These are phyloP conservation scores for Trypanosoma congolense DNA, from an alignment of 208 protist genomes.

Conservation along the genomic window DNA sequence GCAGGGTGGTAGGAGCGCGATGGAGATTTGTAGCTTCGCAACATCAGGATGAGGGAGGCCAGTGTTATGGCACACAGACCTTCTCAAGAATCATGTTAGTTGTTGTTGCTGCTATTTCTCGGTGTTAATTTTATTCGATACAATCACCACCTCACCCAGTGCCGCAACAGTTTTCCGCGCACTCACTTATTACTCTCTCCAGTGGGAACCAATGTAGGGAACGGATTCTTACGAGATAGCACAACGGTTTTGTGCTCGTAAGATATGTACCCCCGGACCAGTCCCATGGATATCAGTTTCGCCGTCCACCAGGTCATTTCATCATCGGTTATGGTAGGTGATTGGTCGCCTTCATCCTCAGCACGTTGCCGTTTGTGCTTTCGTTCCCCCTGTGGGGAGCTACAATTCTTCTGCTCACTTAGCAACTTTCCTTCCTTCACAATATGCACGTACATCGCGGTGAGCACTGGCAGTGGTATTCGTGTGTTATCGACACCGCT, in stretches of 20 bases:
- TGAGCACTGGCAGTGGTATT: constrained; percentile 49
- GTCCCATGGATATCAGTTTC: constrained; percentile 61
- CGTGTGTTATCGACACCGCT: constrained; percentile 70
- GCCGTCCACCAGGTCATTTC: constrained; percentile 65
- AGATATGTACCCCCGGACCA: constrained; percentile 75
- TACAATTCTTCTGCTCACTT: background rate
- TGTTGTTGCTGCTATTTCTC: too few relatives aligned
- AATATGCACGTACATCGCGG: constrained; percentile 41
- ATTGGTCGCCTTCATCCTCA: constrained; percentile 13
- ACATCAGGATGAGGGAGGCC: too few relatives aligned
- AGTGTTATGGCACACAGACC: too few relatives aligned
- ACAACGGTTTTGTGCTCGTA: constrained; percentile 81
- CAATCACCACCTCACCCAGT: too few relatives aligned
- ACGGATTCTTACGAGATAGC: constrained; percentile 60
- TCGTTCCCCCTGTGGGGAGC: background rate
- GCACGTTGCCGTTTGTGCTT: constrained; percentile 8
- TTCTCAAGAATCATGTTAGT: too few relatives aligned
- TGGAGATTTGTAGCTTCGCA: too few relatives aligned
- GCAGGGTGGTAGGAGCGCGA: too few relatives aligned
- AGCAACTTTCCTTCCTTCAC: constrained; percentile 16
- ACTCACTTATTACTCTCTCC: too few relatives aligned
- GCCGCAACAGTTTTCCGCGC: too few relatives aligned
- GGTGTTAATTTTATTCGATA: too few relatives aligned
- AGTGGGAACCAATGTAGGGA: constrained; percentile 31
- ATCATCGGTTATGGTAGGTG: constrained; percentile 41